A percentile compares a stretch with the other conserved stretches of the same genome.
These are phyloP conservation scores for Fusarium gaditjirri DNA, from an alignment of 2,329 filamentous ascomycete species.

Conservation along the genomic window DNA sequence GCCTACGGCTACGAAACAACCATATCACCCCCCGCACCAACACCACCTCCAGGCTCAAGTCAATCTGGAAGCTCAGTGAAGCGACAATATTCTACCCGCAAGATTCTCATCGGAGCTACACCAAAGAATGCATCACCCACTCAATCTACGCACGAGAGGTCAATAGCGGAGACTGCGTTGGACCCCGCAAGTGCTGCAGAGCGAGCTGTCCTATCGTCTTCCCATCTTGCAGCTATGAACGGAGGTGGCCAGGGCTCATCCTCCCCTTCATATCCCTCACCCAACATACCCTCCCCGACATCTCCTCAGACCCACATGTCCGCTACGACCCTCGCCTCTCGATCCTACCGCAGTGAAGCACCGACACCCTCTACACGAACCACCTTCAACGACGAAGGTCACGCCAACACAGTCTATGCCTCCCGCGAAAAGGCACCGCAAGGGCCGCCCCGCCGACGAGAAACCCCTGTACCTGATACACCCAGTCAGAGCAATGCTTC, in stretches of 20 bases:
- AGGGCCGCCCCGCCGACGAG: conserved; percentile 65
- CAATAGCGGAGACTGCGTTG: conserved; percentile 70
- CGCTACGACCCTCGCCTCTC: conserved; percentile 68
- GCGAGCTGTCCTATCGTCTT: conserved; percentile 73
- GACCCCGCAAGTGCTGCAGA: conserved; percentile 77
- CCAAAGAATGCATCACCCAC: conserved; percentile 83
- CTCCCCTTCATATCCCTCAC: conserved; percentile 66
- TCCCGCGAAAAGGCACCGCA: conserved; percentile 47
- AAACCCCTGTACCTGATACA: conserved; percentile 71
- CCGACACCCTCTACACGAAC: conserved; percentile 64
- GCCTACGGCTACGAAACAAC: conserved; percentile 62
- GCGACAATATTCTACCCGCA: conserved; percentile 80
- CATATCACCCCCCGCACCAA: conserved; percentile 66
- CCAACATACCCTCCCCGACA: conserved; percentile 76
- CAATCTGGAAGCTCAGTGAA: conserved; percentile 65
- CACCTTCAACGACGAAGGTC: conserved; percentile 65
- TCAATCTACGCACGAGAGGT: conserved; percentile 74
- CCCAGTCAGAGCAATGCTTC: conserved; percentile 66
- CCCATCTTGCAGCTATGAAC: conserved; percentile 77
- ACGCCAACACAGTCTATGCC: conserved; percentile 42
- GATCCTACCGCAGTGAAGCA: conserved; percentile 69
- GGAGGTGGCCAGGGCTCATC: conserved; percentile 67
- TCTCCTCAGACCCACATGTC: conserved; percentile 68
- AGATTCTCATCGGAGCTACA: conserved; percentile 74
- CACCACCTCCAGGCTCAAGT: conserved; percentile 62